Base-by-base conservation (phyloP, 345 rosid species). In the Hevea brasiliensis region DNA sequence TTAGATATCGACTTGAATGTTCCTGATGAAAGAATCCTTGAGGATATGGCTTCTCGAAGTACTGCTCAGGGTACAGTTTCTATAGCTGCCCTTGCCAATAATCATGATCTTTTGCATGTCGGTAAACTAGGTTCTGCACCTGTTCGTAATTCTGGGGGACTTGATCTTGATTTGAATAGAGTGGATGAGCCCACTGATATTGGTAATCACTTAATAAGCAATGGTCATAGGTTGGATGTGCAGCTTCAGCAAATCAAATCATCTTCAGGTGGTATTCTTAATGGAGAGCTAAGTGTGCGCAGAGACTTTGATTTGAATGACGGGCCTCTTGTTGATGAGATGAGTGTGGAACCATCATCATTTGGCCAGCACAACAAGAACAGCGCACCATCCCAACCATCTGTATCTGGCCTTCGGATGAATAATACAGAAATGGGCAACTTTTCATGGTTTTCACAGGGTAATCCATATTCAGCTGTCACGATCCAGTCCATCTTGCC, bases 301-400 rank as follows among this genome's bases (percentile, higher is more conserved):
- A 83, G 92, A 74, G 97, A 88, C 79, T 92, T 92, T 50, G 98
- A 94, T 81, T 82, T 94, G 87, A 94, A 94, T 64, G 88, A 94
- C 83, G 97, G 94, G 55, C 97, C 97, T 9, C 64, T 76, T 54
- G 74, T 64, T 42, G 97, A 89, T 78, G 95, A 93, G 57, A 73
- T 35, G 32, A 66, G 59, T 79, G 81, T 68, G 17, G 98, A 89
- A 67, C 84, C 90, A 56, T 81, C 88, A 14, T 53, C 75, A 20
- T 74, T 82, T 65, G 79, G 72, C 65, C 92, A 85, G 79, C 84
- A 78, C 24, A 32, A 70, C 10, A 86, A 84, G 77, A 85, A 68
- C 72, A 81, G 80, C 58, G 26, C 75, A 61, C 81, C 83, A 57
- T 74, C 91, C 71, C 92, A 87, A 59, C 82, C 93, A 61, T 61